Conservation (phyloP, 2,329 filamentous ascomycete genomes). For the Aureobasidium lini region DNA sequence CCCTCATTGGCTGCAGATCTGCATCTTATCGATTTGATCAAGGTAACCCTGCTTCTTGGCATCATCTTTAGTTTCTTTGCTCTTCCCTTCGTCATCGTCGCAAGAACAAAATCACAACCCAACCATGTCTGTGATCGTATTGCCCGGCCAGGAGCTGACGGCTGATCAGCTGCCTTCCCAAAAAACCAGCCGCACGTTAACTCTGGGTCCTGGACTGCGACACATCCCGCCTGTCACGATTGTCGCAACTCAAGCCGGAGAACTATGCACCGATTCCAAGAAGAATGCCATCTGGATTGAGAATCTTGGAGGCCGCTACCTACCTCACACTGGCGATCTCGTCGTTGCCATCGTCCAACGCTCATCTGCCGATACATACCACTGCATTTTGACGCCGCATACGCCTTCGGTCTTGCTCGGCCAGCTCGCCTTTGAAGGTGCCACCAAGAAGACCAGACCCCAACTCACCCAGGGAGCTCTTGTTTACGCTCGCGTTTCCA, state of each 20-base stretch:
- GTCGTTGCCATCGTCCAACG: conserved; percentile 81
- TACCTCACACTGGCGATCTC: conserved; percentile 71
- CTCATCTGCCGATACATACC: conserved; percentile 68
- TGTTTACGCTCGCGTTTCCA: conserved; percentile 79
- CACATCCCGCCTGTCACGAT: conserved; percentile 72
- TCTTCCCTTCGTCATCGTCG: conserved; percentile 1
- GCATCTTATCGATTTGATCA: no score
- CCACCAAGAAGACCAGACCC: conserved; percentile 85
- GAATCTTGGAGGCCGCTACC: conserved; percentile 62
- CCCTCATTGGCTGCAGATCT: no score
- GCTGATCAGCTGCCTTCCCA: conserved; percentile 58
- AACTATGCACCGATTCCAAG: conserved; percentile 58
- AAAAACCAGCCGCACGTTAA: conserved; percentile 60
- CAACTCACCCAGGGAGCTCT: conserved; percentile 66
- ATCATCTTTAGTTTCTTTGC: no score
- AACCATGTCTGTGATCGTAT: conserved; percentile 49
- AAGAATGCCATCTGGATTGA: conserved; percentile 79
- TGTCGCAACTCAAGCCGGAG: conserved; percentile 59
- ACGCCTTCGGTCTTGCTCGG: conserved; percentile 62
- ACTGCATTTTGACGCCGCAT: conserved; percentile 64
- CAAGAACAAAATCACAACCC: neutral
- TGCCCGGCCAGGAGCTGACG: conserved; percentile 75
- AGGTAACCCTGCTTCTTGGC: no score
- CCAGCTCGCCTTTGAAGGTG: conserved; percentile 86
- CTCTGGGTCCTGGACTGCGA: conserved; percentile 75